Percentiles rank a stretch among this genome's conserved stretches.
These are phyloP conservation scores for Syzygium aromaticum DNA, from an alignment of 345 rosid species.

Conservation along the genomic window DNA sequence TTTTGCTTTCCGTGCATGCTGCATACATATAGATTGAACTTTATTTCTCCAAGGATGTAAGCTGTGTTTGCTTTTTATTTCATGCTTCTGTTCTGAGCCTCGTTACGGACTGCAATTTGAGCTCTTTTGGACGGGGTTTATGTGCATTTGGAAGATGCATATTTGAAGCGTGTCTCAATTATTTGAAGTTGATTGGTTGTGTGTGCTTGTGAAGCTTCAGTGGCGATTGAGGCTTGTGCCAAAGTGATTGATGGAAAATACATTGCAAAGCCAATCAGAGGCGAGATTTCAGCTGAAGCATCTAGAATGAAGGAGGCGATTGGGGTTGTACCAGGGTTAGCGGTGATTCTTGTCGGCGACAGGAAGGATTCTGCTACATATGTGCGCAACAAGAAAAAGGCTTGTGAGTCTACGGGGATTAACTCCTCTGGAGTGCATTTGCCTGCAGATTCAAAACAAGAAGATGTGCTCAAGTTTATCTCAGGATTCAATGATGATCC, in stretches of 20 bases:
- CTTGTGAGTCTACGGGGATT: conserved; percentile 73
- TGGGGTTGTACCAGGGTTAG: conserved; percentile 72
- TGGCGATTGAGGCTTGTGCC: conserved; percentile 28
- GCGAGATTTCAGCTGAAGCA: conserved; percentile 56
- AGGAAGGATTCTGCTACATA: conserved; percentile 79
- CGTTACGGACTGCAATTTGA: not conserved
- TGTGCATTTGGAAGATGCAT: not conserved
- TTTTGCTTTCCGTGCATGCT: not conserved
- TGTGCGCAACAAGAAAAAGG: conserved; percentile 80
- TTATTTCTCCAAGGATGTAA: not conserved
- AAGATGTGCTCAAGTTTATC: conserved; percentile 52
- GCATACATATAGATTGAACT: not conserved
- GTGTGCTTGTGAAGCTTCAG: conserved; percentile 1
- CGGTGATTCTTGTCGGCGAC: conserved; percentile 75
- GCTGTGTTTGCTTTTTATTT: not conserved
- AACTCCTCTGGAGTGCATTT: conserved; percentile 56
- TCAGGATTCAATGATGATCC: conserved; percentile 55
- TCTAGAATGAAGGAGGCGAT: conserved; percentile 64
- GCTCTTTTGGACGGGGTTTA: not conserved
- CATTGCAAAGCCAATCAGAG: conserved; percentile 57
- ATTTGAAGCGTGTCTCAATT: not conserved
- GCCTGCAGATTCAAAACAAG: conserved; percentile 51
- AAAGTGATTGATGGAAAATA: conserved; percentile 72
- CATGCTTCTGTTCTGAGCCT: not conserved
- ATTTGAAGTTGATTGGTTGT: not conserved